Base-by-base conservation (phyloP, 352 stramenopile species). In the Pythium periplocum region DNA sequence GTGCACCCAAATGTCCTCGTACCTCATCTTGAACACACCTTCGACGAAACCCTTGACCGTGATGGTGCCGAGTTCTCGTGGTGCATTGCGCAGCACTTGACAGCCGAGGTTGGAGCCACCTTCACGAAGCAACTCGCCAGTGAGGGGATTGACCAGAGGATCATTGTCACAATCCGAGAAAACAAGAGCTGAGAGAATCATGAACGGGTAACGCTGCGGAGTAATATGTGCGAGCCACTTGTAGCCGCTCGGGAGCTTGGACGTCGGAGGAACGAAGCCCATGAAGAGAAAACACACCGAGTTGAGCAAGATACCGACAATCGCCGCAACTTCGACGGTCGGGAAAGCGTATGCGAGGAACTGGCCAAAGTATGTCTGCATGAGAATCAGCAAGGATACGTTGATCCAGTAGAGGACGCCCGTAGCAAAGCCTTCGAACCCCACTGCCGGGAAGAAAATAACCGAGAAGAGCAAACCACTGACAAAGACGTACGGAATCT, bases 281-380 rank as follows among this genome's bases (percentile, higher is more conserved):
- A 62, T 63, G 50, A 82, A 83, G 6, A 80, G 48, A 34, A 76
- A 64, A 38, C 77, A 76, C 35, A 81, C 33, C 42, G 71, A 68
- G 48, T 78, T 72, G 17, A 78, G 12, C n/a, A 75, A 45, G n/a
- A 67, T 55, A 31, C 59, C 63, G 9, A 60, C 59, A 50, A 78
- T 45, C n/a, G 55, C 51, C 0, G 74, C 74, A 7, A 69, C 45
- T 26, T 73, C 53, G 26, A 74, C 50, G 10, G 53, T 63, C 12
- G 73, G 74, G 40, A 82, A 11, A 7, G 56, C 44, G 10, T 69
- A 66, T 47, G 83, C 73, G 30, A 93, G 69, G 38, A 86, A 76
- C 58, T 96, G 78, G n/a, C 73, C 75, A 31, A 86, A 66, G 62
- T 78, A 89, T 9, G 74, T 87, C 34, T 71, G 71, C 37, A 71